Percentiles rank a stretch among this genome's conserved stretches.
Conservation (phyloP, 345 rosid species). For the Dovyalis caffra region DNA sequence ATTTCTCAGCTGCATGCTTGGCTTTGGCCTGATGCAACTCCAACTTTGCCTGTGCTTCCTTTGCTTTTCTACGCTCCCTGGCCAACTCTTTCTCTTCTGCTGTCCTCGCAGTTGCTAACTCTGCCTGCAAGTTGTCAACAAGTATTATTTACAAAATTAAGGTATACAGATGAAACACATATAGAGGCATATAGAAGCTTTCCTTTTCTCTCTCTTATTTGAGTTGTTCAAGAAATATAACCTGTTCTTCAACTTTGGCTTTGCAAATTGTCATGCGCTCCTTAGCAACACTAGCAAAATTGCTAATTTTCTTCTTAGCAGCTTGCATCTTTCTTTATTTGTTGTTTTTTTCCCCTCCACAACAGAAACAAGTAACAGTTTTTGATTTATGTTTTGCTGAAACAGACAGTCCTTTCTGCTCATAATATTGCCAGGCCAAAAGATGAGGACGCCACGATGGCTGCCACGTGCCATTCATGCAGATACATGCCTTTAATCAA, state of each 20-base stretch:
- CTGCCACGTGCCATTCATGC: constrained; percentile 22
- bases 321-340: constrained; percentile 43
- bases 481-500: background rate
- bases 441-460: background rate
- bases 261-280: constrained; percentile 47
- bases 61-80: constrained; percentile 51
- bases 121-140: constrained; percentile 31
- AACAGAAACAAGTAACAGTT: background rate
- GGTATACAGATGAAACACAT: background rate
- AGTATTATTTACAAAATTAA: background rate
- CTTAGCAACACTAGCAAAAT: constrained; percentile 64
- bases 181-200: background rate
- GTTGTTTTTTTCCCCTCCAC: too few species aligned
- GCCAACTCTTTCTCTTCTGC: constrained; percentile 58
- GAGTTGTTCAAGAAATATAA: background rate
- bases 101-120: constrained; percentile 52
- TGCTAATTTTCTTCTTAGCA: constrained; percentile 57
- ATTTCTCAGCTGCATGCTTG: constrained; percentile 45
- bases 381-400: background rate
- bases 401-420: background rate
- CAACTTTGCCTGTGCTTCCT: constrained; percentile 68
- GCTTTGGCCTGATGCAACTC: constrained; percentile 70
- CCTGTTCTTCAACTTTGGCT: constrained; percentile 64
- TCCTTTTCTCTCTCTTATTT: too few species aligned
- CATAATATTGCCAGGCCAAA: background rate